These are phyloP conservation scores for Backusella mclennaniae DNA, from an alignment of 192 early-diverging fungal genomes.

Conservation along the genomic window DNA sequence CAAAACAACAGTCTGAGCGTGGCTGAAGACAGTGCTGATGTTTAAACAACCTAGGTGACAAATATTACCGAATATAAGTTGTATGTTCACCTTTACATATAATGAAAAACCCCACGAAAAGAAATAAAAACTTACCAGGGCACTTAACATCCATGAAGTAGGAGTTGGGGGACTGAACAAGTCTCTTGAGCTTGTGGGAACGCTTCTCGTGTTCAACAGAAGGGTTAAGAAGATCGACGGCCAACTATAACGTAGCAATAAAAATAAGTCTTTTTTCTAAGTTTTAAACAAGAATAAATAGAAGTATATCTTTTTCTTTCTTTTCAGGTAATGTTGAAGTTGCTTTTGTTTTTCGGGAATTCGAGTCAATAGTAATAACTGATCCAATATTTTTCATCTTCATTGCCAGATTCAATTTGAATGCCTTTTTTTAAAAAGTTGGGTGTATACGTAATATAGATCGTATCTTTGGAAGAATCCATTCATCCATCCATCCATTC, in stretches of 20 bases:
- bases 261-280: not conserved
- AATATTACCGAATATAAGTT: not conserved
- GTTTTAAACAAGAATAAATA: not conserved
- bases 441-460: not conserved
- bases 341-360: not conserved
- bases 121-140: conserved; percentile 48
- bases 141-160: conserved; percentile 99
- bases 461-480: not conserved
- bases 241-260: conserved; percentile 55
- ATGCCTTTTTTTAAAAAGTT: not conserved
- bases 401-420: not conserved
- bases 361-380: not conserved
- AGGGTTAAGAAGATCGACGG: conserved; percentile 95
- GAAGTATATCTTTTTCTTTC: not conserved
- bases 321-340: not conserved
- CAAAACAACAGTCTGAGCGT: conserved; percentile 98
- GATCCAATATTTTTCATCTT: not conserved
- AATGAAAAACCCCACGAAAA: not conserved
- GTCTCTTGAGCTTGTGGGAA: conserved; percentile 60
- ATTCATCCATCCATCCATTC: conserved; percentile 15
- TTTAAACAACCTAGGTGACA: conserved; percentile 65
- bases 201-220: conserved; percentile 69
- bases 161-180: conserved; percentile 78
- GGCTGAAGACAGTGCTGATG: conserved; percentile 99
- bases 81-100: not conserved